Percentiles rank a stretch among this genome's conserved stretches.
Evolutionary conservation across 345 rosid species (phyloP).

Genomic region (Euclidium syriacum): DNA sequence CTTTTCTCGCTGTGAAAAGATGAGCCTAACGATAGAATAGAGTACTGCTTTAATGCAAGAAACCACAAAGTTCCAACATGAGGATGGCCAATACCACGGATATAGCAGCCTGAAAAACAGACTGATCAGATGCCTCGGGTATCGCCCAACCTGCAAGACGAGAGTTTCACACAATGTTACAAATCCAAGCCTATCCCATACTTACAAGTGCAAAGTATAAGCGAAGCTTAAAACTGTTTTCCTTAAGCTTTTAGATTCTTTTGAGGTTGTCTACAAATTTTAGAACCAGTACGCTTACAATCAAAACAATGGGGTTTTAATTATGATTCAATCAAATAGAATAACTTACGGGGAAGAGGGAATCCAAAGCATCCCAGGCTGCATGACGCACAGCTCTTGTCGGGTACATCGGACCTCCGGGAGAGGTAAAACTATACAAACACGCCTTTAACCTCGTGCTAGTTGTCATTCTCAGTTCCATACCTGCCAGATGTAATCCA

Average conservation of each 20-base stretch:
- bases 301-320: background rate
- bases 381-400: conserved; percentile 99
- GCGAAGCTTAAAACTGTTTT: background rate
- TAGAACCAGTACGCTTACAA: background rate
- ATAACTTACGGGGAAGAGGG: conserved; percentile 94
- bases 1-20: conserved; percentile 57
- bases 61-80: conserved; percentile 84
- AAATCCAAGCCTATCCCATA: background rate
- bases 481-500: conserved; percentile 44
- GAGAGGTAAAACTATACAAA: conserved; percentile 92
- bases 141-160: conserved; percentile 76
- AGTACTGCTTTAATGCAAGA: conserved; percentile 64
- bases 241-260: background rate
- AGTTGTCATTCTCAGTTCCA: conserved; percentile 94
- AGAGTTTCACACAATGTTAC: background rate
- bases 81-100: conserved; percentile 99
- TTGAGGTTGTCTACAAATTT: background rate
- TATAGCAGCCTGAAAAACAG: conserved; percentile 82
- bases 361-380: conserved; percentile 94
- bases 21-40: conserved; percentile 40
- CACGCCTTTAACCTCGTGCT: conserved; percentile 92
- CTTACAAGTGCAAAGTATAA: background rate
- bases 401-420: conserved; percentile 99
- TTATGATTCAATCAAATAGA: background rate
- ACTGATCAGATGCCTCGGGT: conserved; percentile 95